These are phyloP conservation scores for Calonectria pseudoreteaudii DNA, from an alignment of 2,329 filamentous ascomycete genomes.

Conservation along the genomic window DNA sequence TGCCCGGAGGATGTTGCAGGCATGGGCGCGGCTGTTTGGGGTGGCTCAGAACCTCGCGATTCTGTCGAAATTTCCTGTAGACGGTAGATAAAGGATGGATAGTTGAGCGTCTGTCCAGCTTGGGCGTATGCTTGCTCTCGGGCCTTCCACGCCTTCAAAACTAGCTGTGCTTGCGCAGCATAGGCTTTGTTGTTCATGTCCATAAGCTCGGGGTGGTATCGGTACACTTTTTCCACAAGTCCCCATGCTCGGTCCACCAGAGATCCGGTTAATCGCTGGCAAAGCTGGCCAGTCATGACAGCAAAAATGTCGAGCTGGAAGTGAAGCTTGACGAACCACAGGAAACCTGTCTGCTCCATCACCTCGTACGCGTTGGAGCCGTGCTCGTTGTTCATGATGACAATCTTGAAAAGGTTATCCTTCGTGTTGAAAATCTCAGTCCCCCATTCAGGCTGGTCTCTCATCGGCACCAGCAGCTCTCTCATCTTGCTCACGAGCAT, in stretches of 20 bases:
- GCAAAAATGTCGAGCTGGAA: constrained; percentile 69
- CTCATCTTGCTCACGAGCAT: constrained; percentile 63
- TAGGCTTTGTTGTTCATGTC: constrained; percentile 61
- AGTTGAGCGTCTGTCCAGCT: constrained; percentile 52
- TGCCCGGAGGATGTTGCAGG: constrained; percentile 43
- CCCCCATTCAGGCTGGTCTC: constrained; percentile 61
- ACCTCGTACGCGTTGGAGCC: constrained; percentile 57
- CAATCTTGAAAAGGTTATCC: constrained; percentile 68
- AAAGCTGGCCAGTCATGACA: constrained; percentile 67
- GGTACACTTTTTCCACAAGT: constrained; percentile 59
- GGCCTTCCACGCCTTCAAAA: constrained; percentile 65
- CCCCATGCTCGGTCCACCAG: constrained; percentile 67
- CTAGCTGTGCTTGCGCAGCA: constrained; percentile 57
- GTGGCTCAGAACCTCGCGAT: constrained; percentile 43
- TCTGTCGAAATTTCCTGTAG: constrained; percentile 57
- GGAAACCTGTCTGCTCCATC: constrained; percentile 59
- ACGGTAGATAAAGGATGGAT: constrained; percentile 59
- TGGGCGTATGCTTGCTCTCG: constrained; percentile 57
- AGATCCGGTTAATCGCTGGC: constrained; percentile 58
- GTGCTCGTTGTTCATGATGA: constrained; percentile 62
- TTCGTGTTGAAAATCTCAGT: constrained; percentile 61
- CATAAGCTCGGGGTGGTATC: constrained; percentile 62
- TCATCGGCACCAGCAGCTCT: constrained; percentile 60
- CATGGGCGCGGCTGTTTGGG: constrained; percentile 42
- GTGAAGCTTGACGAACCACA: constrained; percentile 66